Percentiles rank a stretch among this genome's conserved stretches.
These are phyloP conservation scores for Podospora comata DNA, from an alignment of 495 filamentous ascomycete species.

Conservation along the genomic window DNA sequence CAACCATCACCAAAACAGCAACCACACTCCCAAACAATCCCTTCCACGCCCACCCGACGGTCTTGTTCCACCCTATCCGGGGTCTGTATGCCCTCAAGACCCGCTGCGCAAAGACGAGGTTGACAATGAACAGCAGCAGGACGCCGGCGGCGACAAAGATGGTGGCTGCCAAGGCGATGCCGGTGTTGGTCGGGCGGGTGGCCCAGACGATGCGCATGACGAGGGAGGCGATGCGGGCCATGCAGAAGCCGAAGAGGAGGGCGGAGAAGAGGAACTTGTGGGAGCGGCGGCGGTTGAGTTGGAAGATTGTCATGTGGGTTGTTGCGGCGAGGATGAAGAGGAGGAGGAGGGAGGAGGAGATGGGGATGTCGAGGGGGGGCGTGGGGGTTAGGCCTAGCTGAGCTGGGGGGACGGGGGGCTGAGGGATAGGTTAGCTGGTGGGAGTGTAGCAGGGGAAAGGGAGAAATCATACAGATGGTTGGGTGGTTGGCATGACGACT, in stretches of 20 bases:
- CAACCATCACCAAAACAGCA: conserved; percentile 63
- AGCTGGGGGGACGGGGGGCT: conserved; percentile 41
- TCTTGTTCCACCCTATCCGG: conserved; percentile 58
- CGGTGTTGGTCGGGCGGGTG: conserved; percentile 41
- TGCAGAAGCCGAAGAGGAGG: conserved; percentile 75
- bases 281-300: conserved; percentile 51
- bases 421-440: conserved; percentile 4
- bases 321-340: conserved; percentile 60
- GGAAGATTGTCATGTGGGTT: conserved; percentile 64
- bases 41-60: conserved; percentile 47
- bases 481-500: not conserved
- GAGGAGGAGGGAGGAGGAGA: conserved; percentile 60
- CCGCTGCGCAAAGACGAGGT: conserved; percentile 73
- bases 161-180: conserved; percentile 64
- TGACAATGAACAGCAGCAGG: conserved; percentile 71
- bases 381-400: conserved; percentile 59
- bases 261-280: conserved; percentile 71
- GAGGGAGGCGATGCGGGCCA: conserved; percentile 64
- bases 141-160: conserved; percentile 74
- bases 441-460: not conserved
- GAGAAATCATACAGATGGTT: not conserved
- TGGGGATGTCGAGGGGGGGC: conserved; percentile 57
- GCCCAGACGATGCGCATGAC: conserved; percentile 62
- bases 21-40: conserved; percentile 58
- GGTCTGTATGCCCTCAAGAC: conserved; percentile 71